Base-by-base conservation (phyloP, 306 rosid species). In the Cyclanthera cordifolia region DNA sequence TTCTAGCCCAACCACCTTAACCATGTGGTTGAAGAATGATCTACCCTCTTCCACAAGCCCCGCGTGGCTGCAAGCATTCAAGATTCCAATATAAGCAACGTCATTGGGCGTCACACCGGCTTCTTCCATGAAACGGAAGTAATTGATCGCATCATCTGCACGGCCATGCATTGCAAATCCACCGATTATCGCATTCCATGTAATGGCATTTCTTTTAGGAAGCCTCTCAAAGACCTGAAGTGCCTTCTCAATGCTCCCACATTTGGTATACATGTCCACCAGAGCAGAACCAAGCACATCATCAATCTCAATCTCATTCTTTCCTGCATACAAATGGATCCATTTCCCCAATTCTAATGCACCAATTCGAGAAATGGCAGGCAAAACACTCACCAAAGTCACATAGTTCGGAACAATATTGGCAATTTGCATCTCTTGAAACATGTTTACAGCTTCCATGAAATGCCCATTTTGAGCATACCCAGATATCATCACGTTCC, bases 11-110 rank as follows among this genome's bases (percentile, higher is more conserved):
- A 25, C 76, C 47, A 49, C 58, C 74, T 69, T 73, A 25, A 87
- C 77, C 97, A 90, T 88, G 51, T 86, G 79, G 65, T 75, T 80
- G 68, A 90, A 88, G 63, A 76, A 78, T 37, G 65, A 76, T 73
- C 79, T 64, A 3, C 90, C 95, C 73, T 86, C 69, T 37, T 79
- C 85, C 37, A 86, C 90, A 58, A 86, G 78, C 71, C 95, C 95
- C 4, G 80, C 88, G 74, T 90, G 90, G 76, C 90, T 83, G 83
- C 90, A 87, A 66, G 97, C 95, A 79, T 78, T 81, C 78, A 90
- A 77, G 55, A 82, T 71, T 27, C 76, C 81, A 37, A 88, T 86
- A 78, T 67, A 84, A 10, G 92, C 82, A 23, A 90, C 93, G 80
- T 82, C 95, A 71, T 78, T 88, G 27, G 89, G 95, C 25, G 52